phyloP scores from a whole-genome alignment of 192 early-diverging fungal genomes.

The Neocallimastix lanati region DNA sequence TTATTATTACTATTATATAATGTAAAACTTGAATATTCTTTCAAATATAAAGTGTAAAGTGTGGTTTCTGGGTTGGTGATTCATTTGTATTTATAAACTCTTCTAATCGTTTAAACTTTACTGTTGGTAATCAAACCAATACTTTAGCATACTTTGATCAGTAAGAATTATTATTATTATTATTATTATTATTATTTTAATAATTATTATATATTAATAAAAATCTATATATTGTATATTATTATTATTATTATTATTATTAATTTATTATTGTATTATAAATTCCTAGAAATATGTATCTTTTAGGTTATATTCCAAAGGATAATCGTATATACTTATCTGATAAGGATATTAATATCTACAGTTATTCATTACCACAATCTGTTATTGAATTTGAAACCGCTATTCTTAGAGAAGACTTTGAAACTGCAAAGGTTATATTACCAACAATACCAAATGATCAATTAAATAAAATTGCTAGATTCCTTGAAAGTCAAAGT shows the following conservation, averaged over 20 bases:
- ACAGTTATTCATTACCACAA: slow-evolving; percentile 77
- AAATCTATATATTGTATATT: no score
- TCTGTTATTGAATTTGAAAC: slow-evolving; percentile 97
- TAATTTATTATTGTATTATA: no score
- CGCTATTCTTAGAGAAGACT: slow-evolving; percentile 82
- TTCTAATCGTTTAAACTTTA: slow-evolving; percentile 80
- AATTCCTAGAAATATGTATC: slow-evolving; percentile 60
- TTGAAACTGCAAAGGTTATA: slow-evolving; percentile 55
- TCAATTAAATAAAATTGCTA: slow-evolving; percentile 77
- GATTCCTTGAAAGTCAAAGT: slow-evolving; percentile 84
- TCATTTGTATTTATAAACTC: slow-evolving; percentile 94
- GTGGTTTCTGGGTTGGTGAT: slow-evolving; percentile 95
- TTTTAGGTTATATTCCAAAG: slow-evolving; percentile 81
- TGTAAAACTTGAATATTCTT: no score
- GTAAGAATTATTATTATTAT: slow-evolving; percentile 19
- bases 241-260: no score
- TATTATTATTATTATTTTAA: no score
- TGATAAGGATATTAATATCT: slow-evolving; percentile 84
- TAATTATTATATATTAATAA: no score
- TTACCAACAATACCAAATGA: slow-evolving; percentile 71
- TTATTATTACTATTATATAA: no score
- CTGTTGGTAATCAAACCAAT: slow-evolving; percentile 86
- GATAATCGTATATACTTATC: slow-evolving; percentile 87
- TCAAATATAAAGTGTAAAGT: slow-evolving; percentile 49
- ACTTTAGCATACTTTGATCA: slow-evolving; percentile 92